Percentiles rank a stretch among this genome's conserved stretches.
Conservation (phyloP, 2,329 filamentous ascomycete genomes). For the Onygena corvina region DNA sequence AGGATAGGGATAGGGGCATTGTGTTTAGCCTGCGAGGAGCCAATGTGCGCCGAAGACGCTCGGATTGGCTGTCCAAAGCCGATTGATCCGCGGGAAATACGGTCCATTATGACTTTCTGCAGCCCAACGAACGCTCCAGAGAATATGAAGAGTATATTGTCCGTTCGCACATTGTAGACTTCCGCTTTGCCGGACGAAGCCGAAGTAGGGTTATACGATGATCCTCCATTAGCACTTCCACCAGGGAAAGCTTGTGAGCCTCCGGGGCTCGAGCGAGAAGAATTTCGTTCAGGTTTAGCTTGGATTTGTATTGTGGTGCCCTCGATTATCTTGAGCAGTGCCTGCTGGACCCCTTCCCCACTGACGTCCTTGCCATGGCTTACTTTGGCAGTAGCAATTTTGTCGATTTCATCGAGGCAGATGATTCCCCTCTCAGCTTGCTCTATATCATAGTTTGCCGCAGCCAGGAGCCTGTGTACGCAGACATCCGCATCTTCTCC, state of each 20-base stretch:
- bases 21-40: constrained; percentile 17
- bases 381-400: constrained; percentile 80
- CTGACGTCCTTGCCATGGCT: constrained; percentile 86
- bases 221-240: constrained; percentile 9
- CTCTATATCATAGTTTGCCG: constrained; percentile 76
- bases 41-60: constrained; percentile 27
- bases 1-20: constrained; percentile 39
- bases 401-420: constrained; percentile 93
- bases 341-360: constrained; percentile 93
- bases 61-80: constrained; percentile 82
- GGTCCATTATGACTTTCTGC: constrained; percentile 72
- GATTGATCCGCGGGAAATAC: constrained; percentile 76
- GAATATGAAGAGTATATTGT: constrained; percentile 94
- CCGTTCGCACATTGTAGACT: constrained; percentile 67
- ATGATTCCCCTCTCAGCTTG: constrained; percentile 85
- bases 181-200: constrained; percentile 40
- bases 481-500: constrained; percentile 96
- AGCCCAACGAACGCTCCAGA: constrained; percentile 90
- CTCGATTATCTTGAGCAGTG: constrained; percentile 88
- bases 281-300: constrained; percentile 51
- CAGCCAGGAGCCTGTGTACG: constrained; percentile 77
- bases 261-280: constrained; percentile 26
- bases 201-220: constrained; percentile 14
- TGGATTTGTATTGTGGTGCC: constrained; percentile 88
- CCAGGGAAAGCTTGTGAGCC: constrained; percentile 31